Percentiles rank a stretch among this genome's conserved stretches.
Conservation (phyloP, 148 eudicot species). For the Cornus kousa region DNA sequence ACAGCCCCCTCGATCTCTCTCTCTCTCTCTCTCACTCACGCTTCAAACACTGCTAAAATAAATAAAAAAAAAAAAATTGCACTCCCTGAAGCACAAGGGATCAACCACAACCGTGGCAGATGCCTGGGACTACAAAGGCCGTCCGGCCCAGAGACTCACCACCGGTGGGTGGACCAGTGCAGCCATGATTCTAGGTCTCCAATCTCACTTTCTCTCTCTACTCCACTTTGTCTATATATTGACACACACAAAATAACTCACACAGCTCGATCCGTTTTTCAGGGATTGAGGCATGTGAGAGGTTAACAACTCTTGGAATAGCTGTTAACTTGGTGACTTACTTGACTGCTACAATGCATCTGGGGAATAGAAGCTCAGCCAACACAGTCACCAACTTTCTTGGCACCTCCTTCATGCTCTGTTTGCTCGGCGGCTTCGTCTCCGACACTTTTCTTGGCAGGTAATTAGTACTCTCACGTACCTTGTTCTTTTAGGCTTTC, state of each 20-base stretch:
- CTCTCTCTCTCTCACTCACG: too few species aligned
- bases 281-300: conserved; percentile 81
- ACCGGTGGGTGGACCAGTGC: conserved; percentile 86
- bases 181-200: conserved; percentile 78
- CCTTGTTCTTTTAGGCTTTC: too few species aligned
- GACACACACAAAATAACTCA: too few species aligned
- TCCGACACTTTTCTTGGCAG: conserved; percentile 88
- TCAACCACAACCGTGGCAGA: conserved; percentile 51
- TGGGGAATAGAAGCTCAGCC: conserved; percentile 77
- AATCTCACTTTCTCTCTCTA: background rate
- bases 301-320: conserved; percentile 79
- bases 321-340: conserved; percentile 88
- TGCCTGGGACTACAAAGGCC: conserved; percentile 89
- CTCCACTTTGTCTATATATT: too few species aligned
- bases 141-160: conserved; percentile 51
- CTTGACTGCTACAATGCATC: conserved; percentile 82
- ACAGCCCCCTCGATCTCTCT: too few species aligned
- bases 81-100: conserved; percentile 30
- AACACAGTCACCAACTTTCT: conserved; percentile 86
- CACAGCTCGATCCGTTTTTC: background rate
- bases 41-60: background rate
- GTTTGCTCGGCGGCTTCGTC: conserved; percentile 81
- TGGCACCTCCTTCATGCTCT: conserved; percentile 92
- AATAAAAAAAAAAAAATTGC: conserved; percentile 12
- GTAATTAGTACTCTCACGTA: conserved; percentile 18